Percentiles rank a stretch among this genome's conserved stretches.
Evolutionary conservation across 805 yeast species (phyloP).

Genomic region (Sugiyamaella lignohabitans): DNA sequence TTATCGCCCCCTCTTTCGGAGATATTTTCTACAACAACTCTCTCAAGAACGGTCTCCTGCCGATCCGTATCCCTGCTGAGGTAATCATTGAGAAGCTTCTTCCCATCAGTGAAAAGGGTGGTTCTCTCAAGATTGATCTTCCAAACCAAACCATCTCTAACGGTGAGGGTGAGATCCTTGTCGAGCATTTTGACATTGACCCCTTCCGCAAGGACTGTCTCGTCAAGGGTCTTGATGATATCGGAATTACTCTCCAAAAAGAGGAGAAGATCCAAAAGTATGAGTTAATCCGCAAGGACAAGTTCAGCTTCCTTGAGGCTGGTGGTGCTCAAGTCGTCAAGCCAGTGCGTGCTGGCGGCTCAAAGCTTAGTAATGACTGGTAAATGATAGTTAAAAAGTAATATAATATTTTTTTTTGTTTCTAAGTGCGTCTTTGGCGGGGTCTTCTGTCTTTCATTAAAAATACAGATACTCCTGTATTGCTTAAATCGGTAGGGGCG

Average conservation of each 20-base stretch:
- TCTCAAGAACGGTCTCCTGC: conserved; percentile 89
- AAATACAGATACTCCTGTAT: too few species aligned
- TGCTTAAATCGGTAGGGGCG: too few species aligned
- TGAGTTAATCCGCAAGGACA: conserved; percentile 69
- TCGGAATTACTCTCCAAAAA: conserved; percentile 89
- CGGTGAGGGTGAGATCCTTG: conserved; percentile 63
- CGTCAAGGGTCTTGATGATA: conserved; percentile 92
- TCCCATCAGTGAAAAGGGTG: conserved; percentile 75
- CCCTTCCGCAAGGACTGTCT: conserved; percentile 91
- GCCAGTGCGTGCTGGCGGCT: conserved; percentile 37
- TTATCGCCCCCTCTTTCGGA: conserved; percentile 97
- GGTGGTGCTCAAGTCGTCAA: conserved; percentile 51
- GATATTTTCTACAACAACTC: conserved; percentile 98
- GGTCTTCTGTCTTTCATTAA: too few species aligned
- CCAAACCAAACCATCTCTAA: conserved; percentile 75
- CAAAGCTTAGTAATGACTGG: conserved; percentile 14
- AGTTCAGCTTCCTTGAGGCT: conserved; percentile 88
- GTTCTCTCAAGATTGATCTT: conserved; percentile 69
- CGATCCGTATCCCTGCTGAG: conserved; percentile 82
- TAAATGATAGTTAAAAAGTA: conserved; percentile 1
- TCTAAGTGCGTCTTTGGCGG: too few species aligned
- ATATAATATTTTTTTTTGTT: too few species aligned
- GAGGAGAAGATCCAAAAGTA: conserved; percentile 67
- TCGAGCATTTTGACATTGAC: conserved; percentile 82
- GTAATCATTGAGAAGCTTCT: conserved; percentile 62